Evolutionary conservation across 2,329 filamentous ascomycete genomes (phyloP).

Genomic region (Botrytis pseudocinerea): DNA sequence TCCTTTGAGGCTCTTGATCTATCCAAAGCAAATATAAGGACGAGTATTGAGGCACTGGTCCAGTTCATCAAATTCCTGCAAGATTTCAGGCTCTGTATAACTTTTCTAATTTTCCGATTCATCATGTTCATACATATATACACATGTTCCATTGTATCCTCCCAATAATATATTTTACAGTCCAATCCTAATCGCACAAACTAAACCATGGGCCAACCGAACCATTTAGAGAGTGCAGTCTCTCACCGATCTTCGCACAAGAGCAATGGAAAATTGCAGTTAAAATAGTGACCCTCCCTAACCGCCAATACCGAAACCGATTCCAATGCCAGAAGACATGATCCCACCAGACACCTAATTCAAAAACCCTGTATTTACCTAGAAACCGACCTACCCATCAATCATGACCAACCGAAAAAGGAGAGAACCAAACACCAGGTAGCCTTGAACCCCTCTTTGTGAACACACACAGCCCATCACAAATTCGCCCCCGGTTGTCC

Average conservation of each 20-base stretch:
- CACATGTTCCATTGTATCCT: not conserved
- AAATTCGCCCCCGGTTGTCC: not conserved
- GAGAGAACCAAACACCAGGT: not conserved
- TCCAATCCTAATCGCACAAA: not conserved
- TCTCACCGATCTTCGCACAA: not conserved
- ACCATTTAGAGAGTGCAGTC: not conserved
- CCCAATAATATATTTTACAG: slow-evolving; percentile 3
- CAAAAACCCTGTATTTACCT: not conserved
- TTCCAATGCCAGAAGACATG: slow-evolving; percentile 15
- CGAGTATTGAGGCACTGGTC: not conserved
- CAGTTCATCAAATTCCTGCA: not conserved
- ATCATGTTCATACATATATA: not conserved
- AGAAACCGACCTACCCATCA: not conserved
- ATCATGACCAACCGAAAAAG: slow-evolving; percentile 3
- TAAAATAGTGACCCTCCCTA: not conserved
- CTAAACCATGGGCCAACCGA: not conserved
- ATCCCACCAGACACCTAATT: slow-evolving; percentile 12
- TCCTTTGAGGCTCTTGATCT: not conserved
- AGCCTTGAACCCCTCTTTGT: not conserved
- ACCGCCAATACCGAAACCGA: not conserved
- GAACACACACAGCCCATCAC: not conserved
- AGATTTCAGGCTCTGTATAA: not conserved
- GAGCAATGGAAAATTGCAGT: no score
- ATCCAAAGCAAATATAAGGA: not conserved
- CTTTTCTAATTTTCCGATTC: not conserved